These are phyloP conservation scores for Fusarium sp. DNA, from an alignment of 2,329 filamentous ascomycete genomes.

Conservation along the genomic window DNA sequence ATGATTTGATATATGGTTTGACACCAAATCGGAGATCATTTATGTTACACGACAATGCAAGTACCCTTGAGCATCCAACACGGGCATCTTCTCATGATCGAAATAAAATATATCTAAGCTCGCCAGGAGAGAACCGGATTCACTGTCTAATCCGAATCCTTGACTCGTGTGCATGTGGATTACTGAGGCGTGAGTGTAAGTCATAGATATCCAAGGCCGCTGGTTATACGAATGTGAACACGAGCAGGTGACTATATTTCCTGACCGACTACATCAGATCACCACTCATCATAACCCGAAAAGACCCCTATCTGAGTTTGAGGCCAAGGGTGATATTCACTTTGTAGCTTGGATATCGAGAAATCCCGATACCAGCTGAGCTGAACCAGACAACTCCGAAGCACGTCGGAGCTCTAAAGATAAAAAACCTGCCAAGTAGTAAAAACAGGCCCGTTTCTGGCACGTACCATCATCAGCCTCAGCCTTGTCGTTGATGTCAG, in stretches of 20 bases:
- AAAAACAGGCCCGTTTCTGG: constrained; percentile 24
- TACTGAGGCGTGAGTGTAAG: constrained; percentile 18
- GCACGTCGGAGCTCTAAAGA: background rate
- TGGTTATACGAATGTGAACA: constrained; percentile 1
- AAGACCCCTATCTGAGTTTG: background rate
- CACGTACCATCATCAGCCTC: constrained; percentile 10
- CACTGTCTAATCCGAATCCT: background rate
- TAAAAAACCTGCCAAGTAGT: background rate
- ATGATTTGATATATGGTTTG: too few species aligned
- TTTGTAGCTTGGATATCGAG: constrained; percentile 13
- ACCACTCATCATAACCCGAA: constrained; percentile 2
- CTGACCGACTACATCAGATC: constrained; percentile 1
- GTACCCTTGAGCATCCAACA: background rate
- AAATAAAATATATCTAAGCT: background rate
- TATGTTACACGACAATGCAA: background rate
- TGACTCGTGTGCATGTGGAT: background rate
- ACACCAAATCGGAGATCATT: too few species aligned
- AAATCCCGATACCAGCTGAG: constrained; percentile 13
- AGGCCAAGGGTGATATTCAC: constrained; percentile 1
- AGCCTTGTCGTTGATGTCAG: constrained; percentile 13
- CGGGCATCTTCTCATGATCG: background rate
- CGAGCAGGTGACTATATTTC: constrained; percentile 11
- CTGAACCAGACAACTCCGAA: constrained; percentile 10
- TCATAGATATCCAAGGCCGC: constrained; percentile 1
- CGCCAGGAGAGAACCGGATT: background rate